Evolutionary conservation across 306 rosid species (phyloP).

Genomic region (Corylus americana): DNA sequence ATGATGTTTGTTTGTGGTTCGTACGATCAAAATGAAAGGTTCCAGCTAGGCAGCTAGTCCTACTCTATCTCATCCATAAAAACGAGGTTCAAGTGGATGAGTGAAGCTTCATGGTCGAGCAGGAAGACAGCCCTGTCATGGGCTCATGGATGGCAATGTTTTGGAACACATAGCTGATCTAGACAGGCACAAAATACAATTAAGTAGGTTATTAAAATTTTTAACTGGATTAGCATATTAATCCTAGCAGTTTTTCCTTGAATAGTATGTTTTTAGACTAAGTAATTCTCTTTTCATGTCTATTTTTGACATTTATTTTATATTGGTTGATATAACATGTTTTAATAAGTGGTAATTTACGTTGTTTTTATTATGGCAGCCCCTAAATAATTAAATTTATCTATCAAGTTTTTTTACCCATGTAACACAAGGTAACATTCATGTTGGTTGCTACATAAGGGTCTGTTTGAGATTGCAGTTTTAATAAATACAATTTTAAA

Average conservation of each 20-base stretch:
- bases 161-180: slow-evolving; percentile 4
- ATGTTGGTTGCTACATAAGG: too few species aligned
- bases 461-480: too few species aligned
- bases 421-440: too few species aligned
- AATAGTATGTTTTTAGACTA: not conserved
- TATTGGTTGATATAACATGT: too few species aligned
- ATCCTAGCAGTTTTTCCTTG: not conserved
- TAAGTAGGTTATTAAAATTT: too few species aligned
- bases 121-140: slow-evolving; percentile 8
- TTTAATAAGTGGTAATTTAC: too few species aligned
- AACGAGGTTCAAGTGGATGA: not conserved
- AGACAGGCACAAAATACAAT: slow-evolving; percentile 12
- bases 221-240: not conserved
- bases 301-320: too few species aligned
- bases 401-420: too few species aligned
- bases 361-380: too few species aligned
- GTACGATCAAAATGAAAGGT: slow-evolving; percentile 12
- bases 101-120: not conserved
- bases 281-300: too few species aligned
- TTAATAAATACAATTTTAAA: too few species aligned
- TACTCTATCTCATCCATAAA: not conserved
- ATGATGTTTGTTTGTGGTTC: not conserved
- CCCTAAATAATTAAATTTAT: too few species aligned
- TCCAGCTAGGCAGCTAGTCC: not conserved
- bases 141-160: not conserved